Percentiles rank a stretch among this genome's conserved stretches.
These are phyloP conservation scores for Gaeumannomyces tritici DNA, from an alignment of 2,329 filamentous ascomycete genomes.

Conservation along the genomic window DNA sequence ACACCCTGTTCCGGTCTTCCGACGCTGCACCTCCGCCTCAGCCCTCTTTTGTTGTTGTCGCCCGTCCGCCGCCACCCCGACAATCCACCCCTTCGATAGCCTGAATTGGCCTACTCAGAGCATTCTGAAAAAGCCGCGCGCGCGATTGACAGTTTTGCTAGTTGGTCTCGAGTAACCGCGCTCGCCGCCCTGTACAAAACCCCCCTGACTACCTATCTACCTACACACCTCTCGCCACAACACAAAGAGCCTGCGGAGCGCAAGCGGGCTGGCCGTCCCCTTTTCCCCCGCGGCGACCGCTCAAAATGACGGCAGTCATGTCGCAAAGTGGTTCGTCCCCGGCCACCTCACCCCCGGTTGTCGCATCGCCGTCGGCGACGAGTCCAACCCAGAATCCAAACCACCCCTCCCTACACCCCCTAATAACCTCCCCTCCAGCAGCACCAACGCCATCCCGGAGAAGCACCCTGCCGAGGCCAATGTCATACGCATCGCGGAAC, in stretches of 20 bases:
- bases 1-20: not conserved
- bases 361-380: slow-evolving; percentile 21
- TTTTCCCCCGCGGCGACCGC: not conserved
- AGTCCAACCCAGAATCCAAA: slow-evolving; percentile 34
- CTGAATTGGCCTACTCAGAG: not conserved
- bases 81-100: not conserved
- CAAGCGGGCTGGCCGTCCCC: not conserved
- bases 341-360: slow-evolving; percentile 41
- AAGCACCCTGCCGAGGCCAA: slow-evolving; percentile 53
- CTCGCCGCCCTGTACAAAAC: not conserved
- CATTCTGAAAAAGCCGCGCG: not conserved
- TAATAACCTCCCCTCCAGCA: slow-evolving; percentile 44
- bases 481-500: slow-evolving; percentile 71
- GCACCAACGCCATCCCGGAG: slow-evolving; percentile 31
- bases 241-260: not conserved
- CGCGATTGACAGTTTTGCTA: not conserved
- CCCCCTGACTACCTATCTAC: not conserved
- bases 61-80: not conserved
- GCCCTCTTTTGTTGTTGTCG: not conserved
- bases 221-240: not conserved
- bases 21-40: not conserved
- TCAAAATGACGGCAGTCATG: slow-evolving; percentile 41
- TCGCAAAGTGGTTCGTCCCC: slow-evolving; percentile 42
- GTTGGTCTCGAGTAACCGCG: not conserved
- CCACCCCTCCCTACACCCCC: slow-evolving; percentile 43